Evolutionary conservation across 1,139 yeast genomes (phyloP), one percentile per base, ranked within the genome.

Genomic region (Debaryomycetaceae sp.): DNA sequence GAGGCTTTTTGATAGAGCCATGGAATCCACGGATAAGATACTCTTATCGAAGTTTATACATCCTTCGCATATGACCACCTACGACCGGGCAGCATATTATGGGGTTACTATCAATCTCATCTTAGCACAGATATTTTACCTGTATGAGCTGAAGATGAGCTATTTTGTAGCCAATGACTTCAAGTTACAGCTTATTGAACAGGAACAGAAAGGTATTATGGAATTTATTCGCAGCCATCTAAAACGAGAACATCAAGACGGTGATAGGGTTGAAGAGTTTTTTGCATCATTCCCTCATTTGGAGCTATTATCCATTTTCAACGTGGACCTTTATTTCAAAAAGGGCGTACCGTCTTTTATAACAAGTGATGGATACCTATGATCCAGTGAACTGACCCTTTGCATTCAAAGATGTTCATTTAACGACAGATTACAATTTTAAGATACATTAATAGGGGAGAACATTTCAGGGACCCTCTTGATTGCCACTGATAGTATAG

Each of bases 31-130:
- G 31, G 41, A 41, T 15, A 43, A 39, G 37, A 30, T 41, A 36
- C 35, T 41, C 13, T 33, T 40, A 8, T 30, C 15, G 17, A 35
- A 32, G 26, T 35, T 35, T 9, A 31, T 34, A 17, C 39, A 35
- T 9, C 38, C 29, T 14, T 8, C 18, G n/a, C 34, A 43, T 14
- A 38, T 49, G 8, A 36, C 44, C 11, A 34, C 38, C 17, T 57
- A 53, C 42, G 58, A 53, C 13, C 46, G 50, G 30, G 59, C 57
- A 7, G 31, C 42, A 8, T 52, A 40, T 35, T 50, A 47, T 41
- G 46, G 51, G 26, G 7, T 11, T 8, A 22, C 26, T 3, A 22
- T 22, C 26, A 22, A 22, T 11, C 7, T 8, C 11, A 8, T 22
- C 26, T 22, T 22, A 11, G 26, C 26, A 11, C 26, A 8, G 26